phyloP scores from a whole-genome alignment of 2,329 filamentous ascomycete species.

The Penicillium sp. region DNA sequence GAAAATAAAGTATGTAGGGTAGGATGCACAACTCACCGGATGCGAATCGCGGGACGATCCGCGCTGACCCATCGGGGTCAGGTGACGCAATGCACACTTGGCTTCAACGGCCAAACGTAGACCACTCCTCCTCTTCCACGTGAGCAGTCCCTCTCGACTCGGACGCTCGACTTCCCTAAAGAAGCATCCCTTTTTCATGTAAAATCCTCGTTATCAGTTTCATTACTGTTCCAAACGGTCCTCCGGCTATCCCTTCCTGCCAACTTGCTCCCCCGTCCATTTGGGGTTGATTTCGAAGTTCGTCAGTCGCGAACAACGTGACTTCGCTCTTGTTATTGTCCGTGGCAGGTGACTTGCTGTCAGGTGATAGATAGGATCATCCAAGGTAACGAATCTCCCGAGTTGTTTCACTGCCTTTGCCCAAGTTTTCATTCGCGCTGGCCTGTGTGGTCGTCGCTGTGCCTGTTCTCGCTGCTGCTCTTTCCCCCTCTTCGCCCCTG shows the following conservation, averaged over 20 bases:
- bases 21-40: not conserved
- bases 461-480: constrained; percentile 10
- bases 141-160: constrained; percentile 41
- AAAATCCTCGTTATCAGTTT: constrained; percentile 24
- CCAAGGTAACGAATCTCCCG: constrained; percentile 35
- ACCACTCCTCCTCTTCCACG: constrained; percentile 35
- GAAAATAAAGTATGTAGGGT: not conserved
- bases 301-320: constrained; percentile 26
- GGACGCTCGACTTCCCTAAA: constrained; percentile 32
- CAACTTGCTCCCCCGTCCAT: constrained; percentile 14
- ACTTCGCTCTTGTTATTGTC: constrained; percentile 38
- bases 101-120: constrained; percentile 22
- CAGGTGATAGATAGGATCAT: constrained; percentile 45
- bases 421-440: constrained; percentile 2
- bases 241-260: not conserved
- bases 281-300: constrained; percentile 29
- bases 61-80: constrained; percentile 23
- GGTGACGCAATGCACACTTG: constrained; percentile 33
- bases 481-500: constrained; percentile 14
- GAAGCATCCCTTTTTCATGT: constrained; percentile 30
- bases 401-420: constrained; percentile 17
- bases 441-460: constrained; percentile 5
- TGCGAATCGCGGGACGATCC: not conserved
- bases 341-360: constrained; percentile 45
- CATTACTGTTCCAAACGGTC: constrained; percentile 22